These are phyloP conservation scores for Draba incana DNA, from an alignment of 345 rosid species.

Conservation along the genomic window DNA sequence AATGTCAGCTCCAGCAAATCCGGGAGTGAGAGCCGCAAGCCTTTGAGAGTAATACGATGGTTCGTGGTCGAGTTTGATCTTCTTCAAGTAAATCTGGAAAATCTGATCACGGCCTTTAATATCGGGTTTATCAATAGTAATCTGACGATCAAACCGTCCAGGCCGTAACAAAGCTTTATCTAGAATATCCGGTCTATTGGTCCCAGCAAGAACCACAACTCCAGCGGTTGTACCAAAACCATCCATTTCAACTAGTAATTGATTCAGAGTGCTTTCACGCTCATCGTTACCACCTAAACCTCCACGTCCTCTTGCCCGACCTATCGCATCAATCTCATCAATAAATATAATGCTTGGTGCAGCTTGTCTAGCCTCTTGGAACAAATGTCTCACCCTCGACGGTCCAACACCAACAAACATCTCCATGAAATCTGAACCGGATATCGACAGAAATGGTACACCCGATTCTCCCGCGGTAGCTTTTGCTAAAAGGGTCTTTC, in stretches of 20 bases:
- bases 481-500: constrained; percentile 97
- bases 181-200: constrained; percentile 94
- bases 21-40: constrained; percentile 95
- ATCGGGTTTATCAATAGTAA: constrained; percentile 87
- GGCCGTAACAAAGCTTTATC: constrained; percentile 92
- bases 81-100: constrained; percentile 77
- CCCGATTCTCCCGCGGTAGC: constrained; percentile 97
- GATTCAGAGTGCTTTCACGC: constrained; percentile 96
- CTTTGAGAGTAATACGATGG: constrained; percentile 83
- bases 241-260: constrained; percentile 94
- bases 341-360: constrained; percentile 94
- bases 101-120: constrained; percentile 93
- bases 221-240: constrained; percentile 97
- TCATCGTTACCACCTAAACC: constrained; percentile 89
- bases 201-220: constrained; percentile 95
- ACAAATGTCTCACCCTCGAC: constrained; percentile 90
- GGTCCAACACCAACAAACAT: constrained; percentile 99
- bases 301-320: constrained; percentile 96
- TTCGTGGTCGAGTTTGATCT: constrained; percentile 76
- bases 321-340: constrained; percentile 97
- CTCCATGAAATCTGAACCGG: constrained; percentile 99
- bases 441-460: constrained; percentile 89
- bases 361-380: constrained; percentile 91
- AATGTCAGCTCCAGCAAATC: constrained; percentile 97
- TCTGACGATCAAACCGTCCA: constrained; percentile 92